Percentiles rank a stretch among this genome's conserved stretches.
phyloP scores from a whole-genome alignment of 2,329 filamentous ascomycete species.

The Bipolaris gigantea region DNA sequence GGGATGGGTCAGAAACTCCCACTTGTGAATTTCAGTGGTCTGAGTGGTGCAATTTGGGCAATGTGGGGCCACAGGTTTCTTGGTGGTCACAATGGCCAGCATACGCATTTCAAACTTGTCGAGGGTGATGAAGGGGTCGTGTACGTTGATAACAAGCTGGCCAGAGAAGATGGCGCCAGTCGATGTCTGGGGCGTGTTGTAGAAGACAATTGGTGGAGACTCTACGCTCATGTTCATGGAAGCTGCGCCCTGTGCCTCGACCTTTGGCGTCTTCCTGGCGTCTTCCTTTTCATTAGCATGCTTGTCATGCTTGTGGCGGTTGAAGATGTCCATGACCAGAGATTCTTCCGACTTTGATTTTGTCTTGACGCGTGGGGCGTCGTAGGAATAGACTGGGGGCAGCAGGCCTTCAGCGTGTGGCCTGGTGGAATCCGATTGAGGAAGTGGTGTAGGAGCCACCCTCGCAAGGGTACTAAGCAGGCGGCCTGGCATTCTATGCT shows the following conservation, averaged over 20 bases:
- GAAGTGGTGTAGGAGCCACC: conserved; percentile 38
- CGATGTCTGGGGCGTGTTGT: conserved; percentile 73
- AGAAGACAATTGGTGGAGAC: conserved; percentile 83
- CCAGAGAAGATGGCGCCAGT: conserved; percentile 85
- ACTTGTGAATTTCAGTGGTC: conserved; percentile 73
- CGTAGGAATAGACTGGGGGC: conserved; percentile 42
- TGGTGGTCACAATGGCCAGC: conserved; percentile 70
- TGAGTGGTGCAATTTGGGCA: conserved; percentile 76
- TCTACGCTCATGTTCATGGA: conserved; percentile 69
- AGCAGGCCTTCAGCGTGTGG: conserved; percentile 28
- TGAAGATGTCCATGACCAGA: conserved; percentile 46
- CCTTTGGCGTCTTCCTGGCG: conserved; percentile 39
- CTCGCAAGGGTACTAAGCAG: conserved; percentile 39
- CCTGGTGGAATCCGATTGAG: conserved; percentile 32
- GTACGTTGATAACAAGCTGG: conserved; percentile 73
- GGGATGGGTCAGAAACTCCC: conserved; percentile 65
- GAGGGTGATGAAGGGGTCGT: conserved; percentile 65
- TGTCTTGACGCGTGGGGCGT: conserved; percentile 32
- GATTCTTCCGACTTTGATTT: conserved; percentile 39
- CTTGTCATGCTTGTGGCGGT: conserved; percentile 40
- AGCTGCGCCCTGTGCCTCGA: conserved; percentile 49
- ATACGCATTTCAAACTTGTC: conserved; percentile 74
- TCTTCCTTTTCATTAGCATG: conserved; percentile 26
- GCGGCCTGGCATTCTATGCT: conserved; percentile 41
- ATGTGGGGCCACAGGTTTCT: conserved; percentile 77